These are phyloP conservation scores for Arthrobotrys conoides DNA, from an alignment of 2,329 filamentous ascomycete species.

Conservation along the genomic window DNA sequence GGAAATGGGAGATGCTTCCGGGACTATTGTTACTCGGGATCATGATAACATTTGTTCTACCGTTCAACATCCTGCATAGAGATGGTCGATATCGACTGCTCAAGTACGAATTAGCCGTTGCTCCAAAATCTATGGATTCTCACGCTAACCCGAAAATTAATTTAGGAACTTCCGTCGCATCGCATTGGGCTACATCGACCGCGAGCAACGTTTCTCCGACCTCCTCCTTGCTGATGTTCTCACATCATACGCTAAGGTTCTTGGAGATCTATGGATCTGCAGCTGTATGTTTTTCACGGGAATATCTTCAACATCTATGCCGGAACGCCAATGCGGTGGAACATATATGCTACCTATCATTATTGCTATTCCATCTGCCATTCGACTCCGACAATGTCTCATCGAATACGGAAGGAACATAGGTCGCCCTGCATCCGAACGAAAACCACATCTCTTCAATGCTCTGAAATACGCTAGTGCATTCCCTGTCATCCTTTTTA, in stretches of 20 bases:
- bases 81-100: constrained; percentile 63
- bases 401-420: constrained; percentile 84
- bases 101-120: constrained; percentile 38
- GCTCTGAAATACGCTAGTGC: constrained; percentile 94
- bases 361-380: constrained; percentile 84
- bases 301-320: constrained; percentile 79
- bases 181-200: constrained; percentile 85
- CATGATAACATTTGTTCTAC: constrained; percentile 78
- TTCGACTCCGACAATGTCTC: constrained; percentile 90
- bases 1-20: constrained; percentile 86
- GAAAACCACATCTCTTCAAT: constrained; percentile 87
- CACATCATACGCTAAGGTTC: constrained; percentile 93
- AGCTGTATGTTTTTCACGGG: constrained; percentile 90
- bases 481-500: constrained; percentile 89
- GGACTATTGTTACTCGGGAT: constrained; percentile 84
- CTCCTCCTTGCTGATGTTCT: constrained; percentile 92
- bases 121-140: background rate
- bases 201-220: constrained; percentile 94
- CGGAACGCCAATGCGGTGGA: constrained; percentile 86
- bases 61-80: constrained; percentile 69
- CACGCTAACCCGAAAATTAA: constrained; percentile 4
- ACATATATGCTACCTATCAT: constrained; percentile 84
- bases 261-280: constrained; percentile 89
- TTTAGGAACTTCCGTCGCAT: constrained; percentile 79
- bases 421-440: constrained; percentile 67